Evolutionary conservation across 768 basidiomycete species (phyloP), one percentile per base, ranked within the genome.

Genomic region (Scleroderma bovista): DNA sequence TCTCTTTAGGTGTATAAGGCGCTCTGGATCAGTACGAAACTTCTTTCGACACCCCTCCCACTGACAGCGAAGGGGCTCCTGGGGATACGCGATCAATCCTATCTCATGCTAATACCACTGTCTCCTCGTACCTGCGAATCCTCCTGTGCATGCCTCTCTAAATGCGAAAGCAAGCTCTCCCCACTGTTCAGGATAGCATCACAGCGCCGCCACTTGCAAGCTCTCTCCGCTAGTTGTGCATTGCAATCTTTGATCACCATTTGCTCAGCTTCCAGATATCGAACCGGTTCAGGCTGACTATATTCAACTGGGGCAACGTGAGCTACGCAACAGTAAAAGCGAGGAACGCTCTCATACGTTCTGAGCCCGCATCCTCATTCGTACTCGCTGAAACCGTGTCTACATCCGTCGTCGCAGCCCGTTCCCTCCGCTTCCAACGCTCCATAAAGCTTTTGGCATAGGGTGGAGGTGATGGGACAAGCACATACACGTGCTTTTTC

Each of bases 151-250:
- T 76, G 74, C 20, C 55, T 48, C 43, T 64, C 64, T 31, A 83
- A 61, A 69, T 88, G 86, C 17, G 64, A 59, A 33, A 75, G 59
- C 45, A 87, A 62, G 39, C 67, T 72, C 38, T 74, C 68, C 6
- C 69, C 65, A 40, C 80, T 81, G 58, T 82, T 84, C 54, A 86
- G 57, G 13, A 79, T 56, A 37, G 69, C 70, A 51, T 70, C 71
- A 63, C 86, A 89, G 23, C 70, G 69, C 48, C 63, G 65, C 86
- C 86, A 89, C 60, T 70, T 72, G 65, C 86, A 88, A 11, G 62
- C 67, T 39, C 69, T 61, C 53, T 72, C 69, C 47, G 68, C 69
- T 47, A 84, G 52, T 52, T 78, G 70, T 8, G 72, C 70, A 51
- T 71, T 76, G 47, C 83, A 73, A 50, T 78, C 60, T 47, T 70